Conservation (phyloP, 2,329 filamentous ascomycete genomes). For the Stagonosporopsis cucurbitacearum region DNA sequence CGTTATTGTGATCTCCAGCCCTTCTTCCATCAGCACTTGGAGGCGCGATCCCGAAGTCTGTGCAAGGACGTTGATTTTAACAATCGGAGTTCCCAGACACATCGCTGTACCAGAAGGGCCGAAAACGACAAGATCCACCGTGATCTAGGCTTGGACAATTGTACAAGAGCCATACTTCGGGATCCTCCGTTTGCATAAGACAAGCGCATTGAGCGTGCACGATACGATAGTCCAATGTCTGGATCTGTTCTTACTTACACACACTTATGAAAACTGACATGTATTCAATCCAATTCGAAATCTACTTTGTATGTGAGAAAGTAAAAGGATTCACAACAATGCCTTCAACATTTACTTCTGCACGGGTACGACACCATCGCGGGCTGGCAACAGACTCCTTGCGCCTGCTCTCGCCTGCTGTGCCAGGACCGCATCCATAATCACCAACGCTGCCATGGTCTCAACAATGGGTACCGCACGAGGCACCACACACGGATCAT, state of each 20-base stretch:
- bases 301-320: not conserved
- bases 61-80: slow-evolving; percentile 1
- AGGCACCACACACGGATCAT: slow-evolving; percentile 92
- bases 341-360: slow-evolving; percentile 11
- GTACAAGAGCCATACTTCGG: not conserved
- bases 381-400: slow-evolving; percentile 46
- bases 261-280: not conserved
- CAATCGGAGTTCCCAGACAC: slow-evolving; percentile 4
- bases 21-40: not conserved
- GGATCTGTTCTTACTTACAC: not conserved
- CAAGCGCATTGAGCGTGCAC: not conserved
- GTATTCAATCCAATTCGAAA: not conserved
- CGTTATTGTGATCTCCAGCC: not conserved
- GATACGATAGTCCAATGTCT: not conserved
- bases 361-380: slow-evolving; percentile 48
- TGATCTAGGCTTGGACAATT: not conserved
- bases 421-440: slow-evolving; percentile 86
- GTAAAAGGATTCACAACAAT: not conserved
- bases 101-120: slow-evolving; percentile 10
- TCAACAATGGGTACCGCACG: slow-evolving; percentile 88
- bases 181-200: not conserved
- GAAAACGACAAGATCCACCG: not conserved
- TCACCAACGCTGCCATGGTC: slow-evolving; percentile 84
- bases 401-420: slow-evolving; percentile 68
- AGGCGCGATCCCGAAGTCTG: not conserved